phyloP scores from a whole-genome alignment of 345 rosid genomes.

The Linum usitatissimum region DNA sequence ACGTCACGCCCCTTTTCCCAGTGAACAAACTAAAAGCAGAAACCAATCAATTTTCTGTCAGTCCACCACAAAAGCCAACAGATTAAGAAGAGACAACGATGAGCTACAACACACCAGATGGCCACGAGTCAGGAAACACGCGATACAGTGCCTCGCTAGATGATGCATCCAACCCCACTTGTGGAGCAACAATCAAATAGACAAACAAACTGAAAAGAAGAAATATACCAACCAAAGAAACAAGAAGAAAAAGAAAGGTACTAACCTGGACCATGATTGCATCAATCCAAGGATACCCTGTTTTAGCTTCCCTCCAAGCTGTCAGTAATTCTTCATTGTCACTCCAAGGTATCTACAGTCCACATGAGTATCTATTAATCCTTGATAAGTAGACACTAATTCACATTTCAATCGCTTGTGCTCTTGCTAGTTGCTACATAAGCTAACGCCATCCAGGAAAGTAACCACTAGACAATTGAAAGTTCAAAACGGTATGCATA shows the following conservation, averaged over 20 bases:
- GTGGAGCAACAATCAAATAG: conserved; percentile 42
- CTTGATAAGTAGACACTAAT: background rate
- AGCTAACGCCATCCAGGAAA: too few relatives aligned
- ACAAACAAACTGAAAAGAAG: background rate
- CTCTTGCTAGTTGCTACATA: too few relatives aligned
- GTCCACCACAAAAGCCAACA: background rate
- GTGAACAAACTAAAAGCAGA: conserved; percentile 67
- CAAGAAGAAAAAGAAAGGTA: conserved; percentile 5
- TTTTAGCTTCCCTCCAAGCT: conserved; percentile 90
- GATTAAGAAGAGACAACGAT: conserved; percentile 6
- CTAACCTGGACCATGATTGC: conserved; percentile 95
- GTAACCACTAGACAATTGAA: too few relatives aligned
- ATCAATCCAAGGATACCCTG: conserved; percentile 98
- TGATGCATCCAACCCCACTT: conserved; percentile 99
- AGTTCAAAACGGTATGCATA: too few relatives aligned
- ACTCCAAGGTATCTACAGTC: conserved; percentile 82
- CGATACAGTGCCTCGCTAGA: conserved; percentile 83
- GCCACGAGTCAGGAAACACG: conserved; percentile 92
- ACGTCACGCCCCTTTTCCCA: conserved; percentile 98
- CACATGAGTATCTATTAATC: background rate
- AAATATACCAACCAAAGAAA: background rate
- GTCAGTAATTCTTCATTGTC: conserved; percentile 51
- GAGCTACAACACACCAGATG: conserved; percentile 55
- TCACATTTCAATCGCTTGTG: too few relatives aligned
- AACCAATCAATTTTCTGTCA: conserved; percentile 16